A percentile compares a stretch with the other conserved stretches of the same genome.
Conservation (phyloP, 306 rosid genomes). For the Cicer yamashitae region DNA sequence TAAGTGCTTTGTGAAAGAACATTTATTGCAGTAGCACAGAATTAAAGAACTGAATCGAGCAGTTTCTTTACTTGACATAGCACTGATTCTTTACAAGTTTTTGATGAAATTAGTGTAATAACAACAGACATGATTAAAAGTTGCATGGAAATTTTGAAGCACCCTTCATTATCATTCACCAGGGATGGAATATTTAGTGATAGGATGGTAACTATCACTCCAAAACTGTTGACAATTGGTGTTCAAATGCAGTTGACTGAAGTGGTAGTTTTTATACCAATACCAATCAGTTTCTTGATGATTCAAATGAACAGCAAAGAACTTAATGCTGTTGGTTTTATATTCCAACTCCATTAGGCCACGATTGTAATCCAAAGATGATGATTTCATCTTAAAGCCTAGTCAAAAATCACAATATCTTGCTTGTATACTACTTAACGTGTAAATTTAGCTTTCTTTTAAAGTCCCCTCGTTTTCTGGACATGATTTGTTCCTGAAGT, state of each 20-base stretch:
- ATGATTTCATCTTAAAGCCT: background rate
- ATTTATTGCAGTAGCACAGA: background rate
- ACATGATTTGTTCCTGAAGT: background rate
- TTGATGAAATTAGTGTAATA: slow-evolving; percentile 13
- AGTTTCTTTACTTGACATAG: background rate
- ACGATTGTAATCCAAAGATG: background rate
- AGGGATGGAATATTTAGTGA: background rate
- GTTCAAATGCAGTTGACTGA: background rate
- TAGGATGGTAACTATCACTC: background rate
- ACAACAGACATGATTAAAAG: slow-evolving; percentile 18
- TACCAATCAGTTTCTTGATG: background rate
- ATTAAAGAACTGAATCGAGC: background rate
- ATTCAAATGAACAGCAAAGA: background rate
- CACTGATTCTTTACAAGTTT: background rate
- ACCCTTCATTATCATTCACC: background rate
- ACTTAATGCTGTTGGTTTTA: slow-evolving; percentile 1
- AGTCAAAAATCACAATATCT: background rate
- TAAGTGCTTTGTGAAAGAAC: background rate
- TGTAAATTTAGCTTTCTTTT: background rate
- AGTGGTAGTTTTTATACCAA: background rate
- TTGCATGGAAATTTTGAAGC: slow-evolving; percentile 6
- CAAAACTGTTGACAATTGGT: background rate
- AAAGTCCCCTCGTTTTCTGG: background rate
- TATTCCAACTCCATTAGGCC: background rate
- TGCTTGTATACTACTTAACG: background rate